A percentile compares a stretch with the other conserved stretches of the same genome.
Conservation (phyloP, 1,139 yeast genomes). For the Kazachstania sp. region DNA sequence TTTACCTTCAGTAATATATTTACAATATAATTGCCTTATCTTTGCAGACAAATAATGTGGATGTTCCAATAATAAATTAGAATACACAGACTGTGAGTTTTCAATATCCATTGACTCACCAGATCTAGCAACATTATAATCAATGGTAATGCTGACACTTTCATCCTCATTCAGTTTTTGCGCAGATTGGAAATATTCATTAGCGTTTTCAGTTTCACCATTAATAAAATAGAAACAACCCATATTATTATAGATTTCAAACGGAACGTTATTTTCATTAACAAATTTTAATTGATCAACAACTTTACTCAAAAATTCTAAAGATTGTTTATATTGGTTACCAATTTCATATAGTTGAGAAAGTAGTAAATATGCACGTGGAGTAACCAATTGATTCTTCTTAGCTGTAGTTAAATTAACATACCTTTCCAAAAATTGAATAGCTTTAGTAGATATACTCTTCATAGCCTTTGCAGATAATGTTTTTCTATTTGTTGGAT, state of each 20-base stretch:
- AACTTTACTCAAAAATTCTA: constrained; percentile 50
- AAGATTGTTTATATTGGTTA: constrained; percentile 47
- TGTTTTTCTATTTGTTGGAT: constrained; percentile 15
- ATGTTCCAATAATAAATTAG: constrained; percentile 44
- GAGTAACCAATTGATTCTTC: constrained; percentile 52
- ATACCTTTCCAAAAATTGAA: constrained; percentile 64
- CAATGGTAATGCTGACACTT: constrained; percentile 38
- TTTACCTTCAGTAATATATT: constrained; percentile 28
- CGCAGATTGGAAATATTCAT: constrained; percentile 46
- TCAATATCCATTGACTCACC: constrained; percentile 39
- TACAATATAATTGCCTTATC: constrained; percentile 57
- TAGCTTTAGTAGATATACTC: constrained; percentile 42
- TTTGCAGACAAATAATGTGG: constrained; percentile 75
- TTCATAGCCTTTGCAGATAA: constrained; percentile 15
- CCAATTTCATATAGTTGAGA: constrained; percentile 59
- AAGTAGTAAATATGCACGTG: constrained; percentile 61
- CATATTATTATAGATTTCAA: constrained; percentile 69
- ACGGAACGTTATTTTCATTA: constrained; percentile 43
- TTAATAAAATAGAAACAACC: constrained; percentile 76
- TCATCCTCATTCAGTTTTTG: constrained; percentile 24
- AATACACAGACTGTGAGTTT: constrained; percentile 38
- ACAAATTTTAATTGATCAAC: constrained; percentile 41
- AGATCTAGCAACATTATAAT: constrained; percentile 57
- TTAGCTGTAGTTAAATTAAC: constrained; percentile 50
- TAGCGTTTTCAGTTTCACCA: constrained; percentile 48